Evolutionary conservation across 345 rosid species (phyloP).

Genomic region (Hypericum androsaemum): DNA sequence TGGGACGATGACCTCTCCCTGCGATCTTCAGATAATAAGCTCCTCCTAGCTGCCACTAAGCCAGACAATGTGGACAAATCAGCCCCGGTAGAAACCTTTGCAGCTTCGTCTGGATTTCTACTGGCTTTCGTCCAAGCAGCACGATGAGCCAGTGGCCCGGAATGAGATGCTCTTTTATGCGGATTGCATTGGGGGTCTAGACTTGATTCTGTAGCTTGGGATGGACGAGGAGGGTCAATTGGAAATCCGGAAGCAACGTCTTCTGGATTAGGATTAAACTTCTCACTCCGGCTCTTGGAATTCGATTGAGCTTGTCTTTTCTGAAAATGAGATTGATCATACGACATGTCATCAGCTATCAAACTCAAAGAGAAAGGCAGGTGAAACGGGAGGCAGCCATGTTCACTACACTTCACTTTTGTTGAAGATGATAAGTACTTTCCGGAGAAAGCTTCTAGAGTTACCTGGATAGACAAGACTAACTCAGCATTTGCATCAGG

Average conservation of each 20-base stretch:
- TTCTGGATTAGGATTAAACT: conserved; percentile 90
- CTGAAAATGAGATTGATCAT: conserved; percentile 27
- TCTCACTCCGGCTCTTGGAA: conserved; percentile 93
- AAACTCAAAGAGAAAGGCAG: no score
- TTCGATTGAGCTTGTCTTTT: conserved; percentile 65
- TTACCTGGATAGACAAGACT: conserved; percentile 75
- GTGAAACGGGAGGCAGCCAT: no score
- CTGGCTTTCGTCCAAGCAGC: conserved; percentile 67
- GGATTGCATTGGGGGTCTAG: conserved; percentile 45
- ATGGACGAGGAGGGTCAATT: conserved; percentile 85
- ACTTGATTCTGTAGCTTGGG: conserved; percentile 60
- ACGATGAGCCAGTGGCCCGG: conserved; percentile 80
- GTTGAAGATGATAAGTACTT: no score
- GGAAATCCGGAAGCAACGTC: conserved; percentile 99
- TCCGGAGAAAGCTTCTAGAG: not conserved
- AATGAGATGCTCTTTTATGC: conserved; percentile 81
- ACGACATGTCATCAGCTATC: no score
- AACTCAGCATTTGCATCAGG: conserved; percentile 96
- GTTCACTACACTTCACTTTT: no score
- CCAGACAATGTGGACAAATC: conserved; percentile 52
- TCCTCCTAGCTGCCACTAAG: conserved; percentile 46
- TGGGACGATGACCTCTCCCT: conserved; percentile 41
- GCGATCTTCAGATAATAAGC: conserved; percentile 45
- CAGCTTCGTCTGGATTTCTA: conserved; percentile 55
- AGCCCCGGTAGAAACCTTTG: conserved; percentile 41